These are phyloP conservation scores for Vavraia culicis DNA, from an alignment of 371 early-diverging fungal genomes.

Conservation along the genomic window DNA sequence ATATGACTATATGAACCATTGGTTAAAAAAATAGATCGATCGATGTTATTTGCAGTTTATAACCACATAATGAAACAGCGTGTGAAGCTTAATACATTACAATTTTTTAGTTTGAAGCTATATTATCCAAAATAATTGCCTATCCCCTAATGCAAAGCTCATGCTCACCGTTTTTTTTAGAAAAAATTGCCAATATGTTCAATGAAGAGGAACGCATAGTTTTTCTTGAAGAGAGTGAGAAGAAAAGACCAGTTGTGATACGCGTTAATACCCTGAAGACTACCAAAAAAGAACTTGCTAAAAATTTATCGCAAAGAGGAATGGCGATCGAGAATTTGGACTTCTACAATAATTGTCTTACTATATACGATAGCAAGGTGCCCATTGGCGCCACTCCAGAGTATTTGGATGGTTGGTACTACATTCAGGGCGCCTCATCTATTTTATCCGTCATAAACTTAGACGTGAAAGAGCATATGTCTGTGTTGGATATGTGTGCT, in stretches of 20 bases:
- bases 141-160: constrained; percentile 35
- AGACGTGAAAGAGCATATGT: constrained; percentile 53
- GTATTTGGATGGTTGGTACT: constrained; percentile 96
- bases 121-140: no score
- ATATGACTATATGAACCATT: no score
- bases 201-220: constrained; percentile 47
- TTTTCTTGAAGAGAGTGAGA: constrained; percentile 92
- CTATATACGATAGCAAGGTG: constrained; percentile 39
- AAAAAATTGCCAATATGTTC: constrained; percentile 48
- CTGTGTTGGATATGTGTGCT: constrained; percentile 89
- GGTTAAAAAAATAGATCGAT: no score
- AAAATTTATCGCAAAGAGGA: constrained; percentile 73
- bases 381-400: constrained; percentile 73
- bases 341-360: constrained; percentile 45
- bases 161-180: constrained; percentile 70
- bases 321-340: constrained; percentile 85
- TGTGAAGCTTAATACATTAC: no score
- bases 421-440: constrained; percentile 87
- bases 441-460: constrained; percentile 87
- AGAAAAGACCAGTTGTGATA: constrained; percentile 77
- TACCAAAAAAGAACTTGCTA: constrained; percentile 70
- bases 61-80: no score
- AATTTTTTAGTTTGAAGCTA: no score
- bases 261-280: constrained; percentile 83
- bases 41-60: no score